phyloP scores from a whole-genome alignment of 2,329 filamentous ascomycete species.

The Verticillium klebahnii region DNA sequence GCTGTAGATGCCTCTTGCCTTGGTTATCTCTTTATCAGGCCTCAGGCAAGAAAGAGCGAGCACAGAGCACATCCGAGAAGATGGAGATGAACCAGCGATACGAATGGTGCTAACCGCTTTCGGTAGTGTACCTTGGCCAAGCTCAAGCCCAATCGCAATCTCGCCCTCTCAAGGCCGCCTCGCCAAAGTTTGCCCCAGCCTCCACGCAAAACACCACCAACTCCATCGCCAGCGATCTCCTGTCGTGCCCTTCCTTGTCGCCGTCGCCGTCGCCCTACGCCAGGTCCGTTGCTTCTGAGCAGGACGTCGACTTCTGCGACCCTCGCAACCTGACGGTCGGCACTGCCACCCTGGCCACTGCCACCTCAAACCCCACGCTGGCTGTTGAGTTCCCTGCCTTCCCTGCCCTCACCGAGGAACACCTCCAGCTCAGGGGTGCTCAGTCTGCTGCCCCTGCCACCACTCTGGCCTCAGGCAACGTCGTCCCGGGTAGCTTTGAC shows the following conservation, averaged over 20 bases:
- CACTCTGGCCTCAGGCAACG: conserved; percentile 26
- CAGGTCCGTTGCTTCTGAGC: conserved; percentile 61
- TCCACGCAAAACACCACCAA: conserved; percentile 15
- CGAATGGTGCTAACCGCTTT: conserved; percentile 26
- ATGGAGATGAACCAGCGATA: neutral
- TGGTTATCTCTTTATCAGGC: neutral
- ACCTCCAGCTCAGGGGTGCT: conserved; percentile 39
- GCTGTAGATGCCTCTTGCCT: neutral
- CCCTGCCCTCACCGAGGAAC: conserved; percentile 60
- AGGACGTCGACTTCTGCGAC: conserved; percentile 83
- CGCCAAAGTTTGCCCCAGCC: conserved; percentile 40
- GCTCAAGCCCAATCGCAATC: conserved; percentile 26
- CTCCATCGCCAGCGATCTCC: conserved; percentile 62
- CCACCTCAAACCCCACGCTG: conserved; percentile 43
- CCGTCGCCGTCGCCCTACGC: conserved; percentile 81
- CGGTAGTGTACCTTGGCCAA: conserved; percentile 40
- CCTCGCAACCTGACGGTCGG: conserved; percentile 79
- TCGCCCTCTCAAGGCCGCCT: conserved; percentile 45
- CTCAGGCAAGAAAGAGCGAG: neutral
- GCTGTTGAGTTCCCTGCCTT: conserved; percentile 62
- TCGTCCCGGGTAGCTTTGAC: conserved; percentile 40
- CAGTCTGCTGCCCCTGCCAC: conserved; percentile 44
- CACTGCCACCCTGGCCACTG: conserved; percentile 27
- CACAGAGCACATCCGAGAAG: neutral
- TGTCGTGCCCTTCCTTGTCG: conserved; percentile 79